These are phyloP conservation scores for Cladosporium sp. DNA, from an alignment of 2,329 filamentous ascomycete genomes.

Conservation along the genomic window DNA sequence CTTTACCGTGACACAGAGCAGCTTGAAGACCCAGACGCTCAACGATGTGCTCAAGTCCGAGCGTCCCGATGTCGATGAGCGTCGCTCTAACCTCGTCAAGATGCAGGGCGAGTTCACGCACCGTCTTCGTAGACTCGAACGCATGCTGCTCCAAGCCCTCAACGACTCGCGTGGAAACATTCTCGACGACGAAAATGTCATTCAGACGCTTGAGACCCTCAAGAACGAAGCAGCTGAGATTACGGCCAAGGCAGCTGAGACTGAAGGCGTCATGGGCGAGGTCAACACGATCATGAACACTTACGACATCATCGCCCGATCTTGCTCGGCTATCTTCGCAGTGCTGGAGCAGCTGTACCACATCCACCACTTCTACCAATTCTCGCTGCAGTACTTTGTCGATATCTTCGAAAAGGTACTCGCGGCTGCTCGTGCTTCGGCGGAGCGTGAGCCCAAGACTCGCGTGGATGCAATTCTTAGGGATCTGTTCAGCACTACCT, in stretches of 20 bases:
- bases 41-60: slow-evolving; percentile 98
- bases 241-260: slow-evolving; percentile 92
- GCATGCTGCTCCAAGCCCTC: slow-evolving; percentile 86
- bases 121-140: slow-evolving; percentile 94
- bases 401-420: slow-evolving; percentile 96
- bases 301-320: slow-evolving; percentile 89
- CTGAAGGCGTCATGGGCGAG: slow-evolving; percentile 96
- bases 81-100: slow-evolving; percentile 96
- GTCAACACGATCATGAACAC: slow-evolving; percentile 94
- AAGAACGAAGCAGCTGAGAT: slow-evolving; percentile 98
- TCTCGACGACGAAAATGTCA: slow-evolving; percentile 95
- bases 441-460: slow-evolving; percentile 57
- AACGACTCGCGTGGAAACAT: slow-evolving; percentile 98
- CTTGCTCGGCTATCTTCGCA: slow-evolving; percentile 96
- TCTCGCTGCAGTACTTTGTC: slow-evolving; percentile 96
- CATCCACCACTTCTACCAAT: slow-evolving; percentile 99
- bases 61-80: slow-evolving; percentile 93
- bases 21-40: slow-evolving; percentile 94
- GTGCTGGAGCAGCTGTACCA: slow-evolving; percentile 96
- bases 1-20: slow-evolving; percentile 98
- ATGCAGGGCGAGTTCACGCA: slow-evolving; percentile 98
- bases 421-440: slow-evolving; percentile 75
- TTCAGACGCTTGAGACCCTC: slow-evolving; percentile 93
- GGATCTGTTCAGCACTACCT: slow-evolving; percentile 87
- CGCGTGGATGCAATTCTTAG: slow-evolving; percentile 88